Evolutionary conservation across 1,139 yeast genomes (phyloP), one percentile per base, ranked within the genome.

Genomic region (Suzukiozyma palmioleophila): DNA sequence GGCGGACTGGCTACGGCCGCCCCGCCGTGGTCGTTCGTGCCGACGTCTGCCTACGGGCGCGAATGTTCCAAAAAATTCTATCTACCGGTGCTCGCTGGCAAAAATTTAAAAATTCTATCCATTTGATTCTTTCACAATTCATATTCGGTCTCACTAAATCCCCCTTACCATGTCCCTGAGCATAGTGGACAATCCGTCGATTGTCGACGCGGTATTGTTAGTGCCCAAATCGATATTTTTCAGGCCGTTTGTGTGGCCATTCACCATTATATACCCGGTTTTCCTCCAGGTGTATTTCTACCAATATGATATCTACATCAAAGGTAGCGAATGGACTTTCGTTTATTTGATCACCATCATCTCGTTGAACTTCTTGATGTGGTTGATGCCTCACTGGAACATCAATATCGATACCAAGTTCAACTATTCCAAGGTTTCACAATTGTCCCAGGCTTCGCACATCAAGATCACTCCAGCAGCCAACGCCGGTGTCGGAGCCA

Each of bases 381-480:
- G 92, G 84, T 76, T 92, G 59, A 79, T 89, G 79, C 97, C 98
- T n/a, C 85, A 85, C 56, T 92, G 99, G 99, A 88, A 83, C 57
- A 77, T 89, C 42, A 74, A 78, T 41, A 66, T 92, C 44, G 77
- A 79, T 46, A 76, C 87, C 28, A 61, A 61, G n/a, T 89, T 92
- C 66, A 85, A 88, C 56, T 87, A 84, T 54, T 48, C 60, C 27
- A 51, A 57, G 35, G 83, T 81, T n/a, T 49, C 62, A 21, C 54
- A 68, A 39, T 66, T 88, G 37, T 65, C 64, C 22, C 78, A 78
- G 41, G 96, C 97, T 8, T 58, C 81, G 32, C 79, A 82, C 52
- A 77, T 92, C 46, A 73, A 84, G 58, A 73, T 94, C 46, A 75
- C 79, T 36, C 96, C 98, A 3, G 84, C 85, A 22, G 84, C 95